Base-by-base conservation (phyloP, 176 grass and related monocot species). In the Cenchrus purpureus region DNA sequence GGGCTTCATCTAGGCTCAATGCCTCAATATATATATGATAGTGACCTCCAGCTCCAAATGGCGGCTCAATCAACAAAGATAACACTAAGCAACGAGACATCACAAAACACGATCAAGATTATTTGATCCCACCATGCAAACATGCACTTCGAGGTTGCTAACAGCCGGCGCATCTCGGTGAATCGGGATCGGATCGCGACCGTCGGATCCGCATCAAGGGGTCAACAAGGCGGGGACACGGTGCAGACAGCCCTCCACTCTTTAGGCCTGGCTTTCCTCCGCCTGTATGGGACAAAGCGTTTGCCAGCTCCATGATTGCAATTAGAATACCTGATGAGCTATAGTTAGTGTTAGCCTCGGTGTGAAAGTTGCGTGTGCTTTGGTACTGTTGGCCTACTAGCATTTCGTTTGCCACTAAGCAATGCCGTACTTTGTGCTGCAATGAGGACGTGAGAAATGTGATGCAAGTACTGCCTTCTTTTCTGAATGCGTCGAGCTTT, bases 231-330 rank as follows among this genome's bases (percentile, higher is more conserved):
- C n/a, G 20, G 63, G 19, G 71, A 71, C 89, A 91, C 57, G 81
- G 3, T 40, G 62, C 25, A 77, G 85, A 84, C 85, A 87, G 13
- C 19, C 55, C 55, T 84, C 71, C 85, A 28, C 19, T 52, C 48
- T 91, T 87, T 84, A 16, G 76, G 76, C 63, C 62, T 12, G 65
- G 28, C 76, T 87, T 83, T 88, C 72, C 53, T 34, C 65, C 32
- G 12, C 5, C 3, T 68, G 74, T 54, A 74, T 22, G 58, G 68
- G 58, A 66, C 84, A 86, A 28, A 50, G 74, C 40, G 40, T 31
- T 31, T 11, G 66, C 43, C 42, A 79, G 15, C 54, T 74, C 68
- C 74, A 90, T 75, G 4, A 63, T 83, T 67, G 68, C 14, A 68
- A 87, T 87, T 87, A 56, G 32, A 83, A 19, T 87, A 73, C 12